Conservation (phyloP, 345 rosid species). For the Linum usitatissimum region DNA sequence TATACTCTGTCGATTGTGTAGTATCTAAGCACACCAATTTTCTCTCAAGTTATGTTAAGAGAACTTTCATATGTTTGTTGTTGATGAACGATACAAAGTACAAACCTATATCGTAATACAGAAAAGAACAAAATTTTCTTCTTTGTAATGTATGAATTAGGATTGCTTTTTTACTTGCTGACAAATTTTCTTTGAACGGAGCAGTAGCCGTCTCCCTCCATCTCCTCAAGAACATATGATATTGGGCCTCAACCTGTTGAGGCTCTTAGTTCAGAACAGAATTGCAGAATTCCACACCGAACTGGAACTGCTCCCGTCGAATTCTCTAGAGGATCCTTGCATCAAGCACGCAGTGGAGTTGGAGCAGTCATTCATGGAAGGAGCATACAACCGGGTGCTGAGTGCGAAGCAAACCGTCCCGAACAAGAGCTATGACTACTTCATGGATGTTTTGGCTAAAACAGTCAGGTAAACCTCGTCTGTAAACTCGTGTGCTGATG, state of each 20-base stretch:
- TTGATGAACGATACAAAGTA: not conserved
- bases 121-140: no score
- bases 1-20: not conserved
- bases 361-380: slow-evolving; percentile 99
- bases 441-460: slow-evolving; percentile 97
- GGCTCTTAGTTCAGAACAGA: slow-evolving; percentile 87
- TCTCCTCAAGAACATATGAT: slow-evolving; percentile 80
- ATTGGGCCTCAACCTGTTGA: slow-evolving; percentile 85
- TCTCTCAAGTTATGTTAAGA: not conserved
- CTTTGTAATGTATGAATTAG: not conserved
- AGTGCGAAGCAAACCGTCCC: slow-evolving; percentile 91
- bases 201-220: slow-evolving; percentile 54
- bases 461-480: slow-evolving; percentile 59
- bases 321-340: slow-evolving; percentile 75
- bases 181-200: slow-evolving; percentile 14
- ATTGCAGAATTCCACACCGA: slow-evolving; percentile 98
- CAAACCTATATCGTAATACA: no score
- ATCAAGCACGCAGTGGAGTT: slow-evolving; percentile 94
- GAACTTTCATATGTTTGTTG: not conserved
- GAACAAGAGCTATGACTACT: slow-evolving; percentile 73
- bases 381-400: slow-evolving; percentile 89
- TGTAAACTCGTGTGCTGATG: not conserved
- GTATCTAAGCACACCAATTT: not conserved
- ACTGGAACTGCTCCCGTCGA: slow-evolving; percentile 67
- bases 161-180: not conserved